These are phyloP conservation scores for Bothriochloa decipiens DNA, from an alignment of 176 grass and related monocot species.

Conservation along the genomic window DNA sequence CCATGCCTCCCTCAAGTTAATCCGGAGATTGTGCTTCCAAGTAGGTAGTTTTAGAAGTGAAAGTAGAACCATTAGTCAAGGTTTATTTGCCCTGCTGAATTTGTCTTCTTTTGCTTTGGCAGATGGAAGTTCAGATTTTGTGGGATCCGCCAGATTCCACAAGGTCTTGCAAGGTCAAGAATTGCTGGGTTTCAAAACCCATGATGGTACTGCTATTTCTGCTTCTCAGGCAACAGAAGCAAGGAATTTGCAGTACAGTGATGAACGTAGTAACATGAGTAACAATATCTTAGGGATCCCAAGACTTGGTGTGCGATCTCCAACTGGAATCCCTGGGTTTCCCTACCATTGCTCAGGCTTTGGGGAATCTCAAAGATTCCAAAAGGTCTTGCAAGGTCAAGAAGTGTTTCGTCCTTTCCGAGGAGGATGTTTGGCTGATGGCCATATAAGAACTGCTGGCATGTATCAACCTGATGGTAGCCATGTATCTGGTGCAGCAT, in stretches of 20 bases:
- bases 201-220: slow-evolving; percentile 45
- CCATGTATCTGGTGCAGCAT: slow-evolving; percentile 38
- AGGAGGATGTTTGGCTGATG: slow-evolving; percentile 50
- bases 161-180: slow-evolving; percentile 99
- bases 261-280: slow-evolving; percentile 45
- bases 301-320: slow-evolving; percentile 48
- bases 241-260: slow-evolving; percentile 55
- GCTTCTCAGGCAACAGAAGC: slow-evolving; percentile 49
- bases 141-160: slow-evolving; percentile 70
- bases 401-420: slow-evolving; percentile 63
- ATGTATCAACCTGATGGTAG: slow-evolving; percentile 39
- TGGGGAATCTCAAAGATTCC: slow-evolving; percentile 71
- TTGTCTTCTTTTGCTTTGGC: slow-evolving; percentile 25
- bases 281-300: slow-evolving; percentile 46
- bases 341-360: slow-evolving; percentile 59
- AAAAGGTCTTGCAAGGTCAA: slow-evolving; percentile 99
- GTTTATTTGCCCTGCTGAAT: slow-evolving; percentile 32
- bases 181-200: slow-evolving; percentile 62
- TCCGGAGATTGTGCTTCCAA: slow-evolving; percentile 51
- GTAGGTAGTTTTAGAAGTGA: slow-evolving; percentile 53
- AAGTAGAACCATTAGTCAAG: neutral
- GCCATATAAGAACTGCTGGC: slow-evolving; percentile 38
- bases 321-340: slow-evolving; percentile 58
- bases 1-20: slow-evolving; percentile 51
- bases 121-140: slow-evolving; percentile 83